phyloP scores from a whole-genome alignment of 2,329 filamentous ascomycete species.

The Leptosphaerulina australis region DNA sequence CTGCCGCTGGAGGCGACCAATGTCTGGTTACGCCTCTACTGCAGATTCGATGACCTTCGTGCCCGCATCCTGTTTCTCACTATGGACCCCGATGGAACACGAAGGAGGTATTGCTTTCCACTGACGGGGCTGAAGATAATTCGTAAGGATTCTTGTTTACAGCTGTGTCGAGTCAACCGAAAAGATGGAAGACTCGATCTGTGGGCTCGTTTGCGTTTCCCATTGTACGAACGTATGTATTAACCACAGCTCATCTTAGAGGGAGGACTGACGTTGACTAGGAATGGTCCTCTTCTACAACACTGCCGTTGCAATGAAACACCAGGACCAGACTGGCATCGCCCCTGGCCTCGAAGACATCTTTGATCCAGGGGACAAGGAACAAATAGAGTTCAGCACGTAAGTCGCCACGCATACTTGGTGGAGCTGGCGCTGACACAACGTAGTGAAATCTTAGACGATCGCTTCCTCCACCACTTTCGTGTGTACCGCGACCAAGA shows the following conservation, averaged over 20 bases:
- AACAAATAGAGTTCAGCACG: conserved; percentile 58
- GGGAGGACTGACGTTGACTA: conserved; percentile 34
- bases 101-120: conserved; percentile 57
- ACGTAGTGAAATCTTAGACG: conserved; percentile 59
- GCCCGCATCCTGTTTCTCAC: conserved; percentile 61
- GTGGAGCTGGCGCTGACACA: conserved; percentile 15
- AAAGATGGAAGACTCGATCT: conserved; percentile 53
- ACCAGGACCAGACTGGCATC: conserved; percentile 57
- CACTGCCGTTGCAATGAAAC: conserved; percentile 63
- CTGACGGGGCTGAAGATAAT: conserved; percentile 55
- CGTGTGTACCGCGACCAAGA: conserved; percentile 60
- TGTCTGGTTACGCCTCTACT: conserved; percentile 58
- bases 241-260: not conserved
- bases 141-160: conserved; percentile 50
- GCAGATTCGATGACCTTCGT: conserved; percentile 58
- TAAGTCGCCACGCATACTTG: conserved; percentile 32
- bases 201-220: conserved; percentile 63
- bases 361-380: conserved; percentile 51
- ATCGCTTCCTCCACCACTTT: conserved; percentile 59
- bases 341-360: conserved; percentile 53
- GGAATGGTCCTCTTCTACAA: conserved; percentile 64
- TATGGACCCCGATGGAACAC: conserved; percentile 48
- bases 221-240: conserved; percentile 58
- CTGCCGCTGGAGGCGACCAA: conserved; percentile 56
- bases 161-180: conserved; percentile 48